Evolutionary conservation across 2,329 filamentous ascomycete genomes (phyloP).

Genomic region (Aspergillus transmontanensis): DNA sequence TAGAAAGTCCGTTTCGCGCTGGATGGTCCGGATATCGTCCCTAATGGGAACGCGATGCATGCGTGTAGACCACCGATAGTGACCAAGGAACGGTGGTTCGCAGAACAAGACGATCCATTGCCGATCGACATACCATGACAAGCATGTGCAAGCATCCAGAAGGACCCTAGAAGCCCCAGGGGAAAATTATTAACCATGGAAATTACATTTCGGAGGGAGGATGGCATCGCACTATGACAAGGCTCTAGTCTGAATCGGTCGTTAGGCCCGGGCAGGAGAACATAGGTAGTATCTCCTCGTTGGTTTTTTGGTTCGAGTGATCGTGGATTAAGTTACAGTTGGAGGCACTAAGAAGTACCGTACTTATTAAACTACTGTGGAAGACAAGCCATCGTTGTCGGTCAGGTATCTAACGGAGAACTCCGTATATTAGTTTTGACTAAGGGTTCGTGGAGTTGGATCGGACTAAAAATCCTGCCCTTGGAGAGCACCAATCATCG

Average conservation of each 20-base stretch:
- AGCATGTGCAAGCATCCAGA: neutral
- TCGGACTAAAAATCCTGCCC: neutral
- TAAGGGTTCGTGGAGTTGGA: neutral
- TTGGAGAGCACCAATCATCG: neutral
- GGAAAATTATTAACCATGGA: neutral
- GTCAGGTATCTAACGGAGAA: neutral
- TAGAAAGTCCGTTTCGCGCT: neutral
- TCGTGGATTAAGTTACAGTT: neutral
- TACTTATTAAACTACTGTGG: neutral
- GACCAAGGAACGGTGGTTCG: neutral
- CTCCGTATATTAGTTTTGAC: neutral
- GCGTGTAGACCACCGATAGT: neutral
- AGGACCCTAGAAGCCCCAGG: neutral
- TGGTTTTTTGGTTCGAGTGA: neutral
- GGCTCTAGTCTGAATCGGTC: neutral
- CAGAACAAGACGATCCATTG: neutral
- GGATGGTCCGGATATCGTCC: neutral
- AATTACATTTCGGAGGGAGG: neutral
- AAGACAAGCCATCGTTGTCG: neutral
- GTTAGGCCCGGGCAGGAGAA: neutral
- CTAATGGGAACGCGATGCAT: neutral
- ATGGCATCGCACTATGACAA: neutral
- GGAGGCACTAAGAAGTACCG: neutral
- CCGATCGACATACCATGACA: constrained; percentile 1
- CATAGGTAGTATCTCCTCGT: neutral